Evolutionary conservation across 371 early-diverging fungal genomes (phyloP).

Genomic region (Umbelopsis sp.): DNA sequence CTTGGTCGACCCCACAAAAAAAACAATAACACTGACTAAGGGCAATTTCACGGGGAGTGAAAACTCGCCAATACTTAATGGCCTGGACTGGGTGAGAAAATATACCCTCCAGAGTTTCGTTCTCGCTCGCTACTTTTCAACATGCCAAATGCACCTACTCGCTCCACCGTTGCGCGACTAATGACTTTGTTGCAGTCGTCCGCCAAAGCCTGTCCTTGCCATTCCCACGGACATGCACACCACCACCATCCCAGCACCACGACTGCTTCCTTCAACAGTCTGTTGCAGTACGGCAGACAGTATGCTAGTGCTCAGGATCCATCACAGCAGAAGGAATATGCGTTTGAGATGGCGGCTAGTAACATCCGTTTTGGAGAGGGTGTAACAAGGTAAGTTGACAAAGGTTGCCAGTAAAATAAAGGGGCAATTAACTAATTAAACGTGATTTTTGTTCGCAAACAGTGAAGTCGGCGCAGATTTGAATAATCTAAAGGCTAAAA

Average conservation of each 20-base stretch:
- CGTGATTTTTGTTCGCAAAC: not conserved
- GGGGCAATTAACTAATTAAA: not conserved
- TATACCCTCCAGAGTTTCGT: not conserved
- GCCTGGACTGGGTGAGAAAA: not conserved
- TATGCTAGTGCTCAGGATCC: slow-evolving; percentile 51
- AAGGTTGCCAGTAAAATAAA: not conserved
- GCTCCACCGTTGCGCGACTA: slow-evolving; percentile 52
- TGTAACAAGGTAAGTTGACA: slow-evolving; percentile 62
- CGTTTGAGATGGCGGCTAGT: slow-evolving; percentile 90
- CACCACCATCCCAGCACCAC: slow-evolving; percentile 27
- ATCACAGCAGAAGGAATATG: slow-evolving; percentile 64
- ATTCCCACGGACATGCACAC: slow-evolving; percentile 52
- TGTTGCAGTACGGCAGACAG: slow-evolving; percentile 50
- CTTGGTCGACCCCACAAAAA: no score
- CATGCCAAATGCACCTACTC: slow-evolving; percentile 54
- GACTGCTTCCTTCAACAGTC: slow-evolving; percentile 35
- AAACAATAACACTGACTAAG: no score
- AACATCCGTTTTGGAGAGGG: slow-evolving; percentile 88
- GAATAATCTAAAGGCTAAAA: slow-evolving; percentile 76
- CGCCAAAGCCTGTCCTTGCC: slow-evolving; percentile 57
- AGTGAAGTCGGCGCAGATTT: slow-evolving; percentile 89
- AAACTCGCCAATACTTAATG: not conserved
- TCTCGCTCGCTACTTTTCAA: not conserved
- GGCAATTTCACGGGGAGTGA: not conserved
- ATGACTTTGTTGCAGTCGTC: slow-evolving; percentile 48